Evolutionary conservation across 768 basidiomycete genomes (phyloP).

Genomic region (Suillus tomentosus): DNA sequence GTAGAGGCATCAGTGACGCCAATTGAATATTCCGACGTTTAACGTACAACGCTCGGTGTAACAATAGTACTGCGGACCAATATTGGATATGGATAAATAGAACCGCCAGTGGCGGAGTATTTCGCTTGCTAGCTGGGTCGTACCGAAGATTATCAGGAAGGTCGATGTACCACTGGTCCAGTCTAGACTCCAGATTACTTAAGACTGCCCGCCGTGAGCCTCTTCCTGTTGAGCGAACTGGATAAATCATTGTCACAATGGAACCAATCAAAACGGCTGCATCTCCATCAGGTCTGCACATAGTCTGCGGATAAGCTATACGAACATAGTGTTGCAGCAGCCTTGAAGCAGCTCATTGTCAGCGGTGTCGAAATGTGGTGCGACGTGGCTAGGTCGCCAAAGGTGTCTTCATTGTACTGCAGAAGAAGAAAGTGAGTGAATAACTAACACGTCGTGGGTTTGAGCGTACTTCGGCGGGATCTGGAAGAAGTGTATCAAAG

Average conservation of each 20-base stretch:
- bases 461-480: constrained; percentile 49
- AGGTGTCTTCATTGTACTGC: constrained; percentile 59
- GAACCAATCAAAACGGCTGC: constrained; percentile 67
- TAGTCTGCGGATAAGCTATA: constrained; percentile 16
- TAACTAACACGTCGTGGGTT: constrained; percentile 7
- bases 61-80: constrained; percentile 71
- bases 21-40: constrained; percentile 2
- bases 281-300: constrained; percentile 2
- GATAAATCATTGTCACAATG: constrained; percentile 70
- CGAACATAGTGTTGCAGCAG: constrained; percentile 60
- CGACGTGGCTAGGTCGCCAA: constrained; percentile 39
- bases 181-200: constrained; percentile 57
- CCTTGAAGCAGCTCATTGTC: constrained; percentile 58
- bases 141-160: constrained; percentile 66
- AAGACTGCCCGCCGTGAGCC: constrained; percentile 51
- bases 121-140: constrained; percentile 55
- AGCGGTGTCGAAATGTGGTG: constrained; percentile 43
- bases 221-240: constrained; percentile 54
- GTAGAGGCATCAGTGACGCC: constrained; percentile 16
- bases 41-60: constrained; percentile 80
- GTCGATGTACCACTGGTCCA: constrained; percentile 75
- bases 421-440: constrained; percentile 14
- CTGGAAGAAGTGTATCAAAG: constrained; percentile 67
- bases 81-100: constrained; percentile 73
- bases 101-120: constrained; percentile 62